Evolutionary conservation across 2,329 filamentous ascomycete species (phyloP).

Genomic region (Exophiala lecanii-corni): DNA sequence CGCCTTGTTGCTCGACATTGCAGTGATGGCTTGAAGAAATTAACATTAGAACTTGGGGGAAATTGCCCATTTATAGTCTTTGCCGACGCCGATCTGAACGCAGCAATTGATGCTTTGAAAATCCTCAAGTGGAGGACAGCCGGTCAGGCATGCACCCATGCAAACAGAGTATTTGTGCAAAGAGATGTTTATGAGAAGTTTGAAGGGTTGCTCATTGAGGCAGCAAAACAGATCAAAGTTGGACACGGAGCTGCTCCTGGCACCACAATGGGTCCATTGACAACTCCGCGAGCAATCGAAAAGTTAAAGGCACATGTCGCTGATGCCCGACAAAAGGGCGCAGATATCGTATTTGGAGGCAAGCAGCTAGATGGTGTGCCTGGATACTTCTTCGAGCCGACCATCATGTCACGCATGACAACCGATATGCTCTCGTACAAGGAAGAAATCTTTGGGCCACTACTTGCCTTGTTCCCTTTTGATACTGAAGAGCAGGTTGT

Average conservation of each 20-base stretch:
- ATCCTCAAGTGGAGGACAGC: constrained; percentile 6
- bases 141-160: constrained; percentile 48
- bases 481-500: constrained; percentile 50
- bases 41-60: constrained; percentile 59
- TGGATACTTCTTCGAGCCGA: constrained; percentile 61
- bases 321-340: constrained; percentile 55
- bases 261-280: constrained; percentile 58
- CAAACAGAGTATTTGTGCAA: constrained; percentile 63
- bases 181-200: constrained; percentile 58
- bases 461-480: constrained; percentile 48
- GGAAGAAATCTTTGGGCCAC: constrained; percentile 51
- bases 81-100: constrained; percentile 56
- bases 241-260: constrained; percentile 50
- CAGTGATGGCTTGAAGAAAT: constrained; percentile 56
- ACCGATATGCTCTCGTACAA: constrained; percentile 39
- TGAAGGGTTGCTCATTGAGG: constrained; percentile 49
- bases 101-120: constrained; percentile 2
- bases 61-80: constrained; percentile 62
- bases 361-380: constrained; percentile 42
- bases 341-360: constrained; percentile 52
- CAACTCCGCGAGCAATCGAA: constrained; percentile 50
- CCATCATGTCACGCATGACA: constrained; percentile 49
- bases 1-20: constrained; percentile 58
- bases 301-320: constrained; percentile 55
- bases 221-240: constrained; percentile 52